These are phyloP conservation scores for Xylaria curta DNA, from an alignment of 495 filamentous ascomycete species.

Conservation along the genomic window DNA sequence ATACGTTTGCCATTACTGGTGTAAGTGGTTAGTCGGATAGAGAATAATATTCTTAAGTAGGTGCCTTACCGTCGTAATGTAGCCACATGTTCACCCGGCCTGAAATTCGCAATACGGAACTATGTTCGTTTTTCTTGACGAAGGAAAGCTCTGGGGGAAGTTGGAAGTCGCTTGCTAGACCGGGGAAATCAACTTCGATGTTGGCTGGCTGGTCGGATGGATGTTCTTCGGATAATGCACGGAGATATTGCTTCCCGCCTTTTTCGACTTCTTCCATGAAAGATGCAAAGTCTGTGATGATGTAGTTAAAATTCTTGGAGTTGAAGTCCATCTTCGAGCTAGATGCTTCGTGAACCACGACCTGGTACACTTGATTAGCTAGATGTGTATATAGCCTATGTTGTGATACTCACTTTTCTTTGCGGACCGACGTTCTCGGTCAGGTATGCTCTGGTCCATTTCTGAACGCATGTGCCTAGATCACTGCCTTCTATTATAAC, in stretches of 20 bases:
- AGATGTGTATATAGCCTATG: neutral
- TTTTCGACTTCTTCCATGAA: constrained; percentile 67
- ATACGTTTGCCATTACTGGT: constrained; percentile 86
- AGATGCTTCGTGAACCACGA: constrained; percentile 72
- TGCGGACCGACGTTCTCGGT: constrained; percentile 66
- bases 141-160: constrained; percentile 68
- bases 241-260: constrained; percentile 75
- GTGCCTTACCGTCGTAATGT: constrained; percentile 77
- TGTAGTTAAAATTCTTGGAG: constrained; percentile 81
- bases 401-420: constrained; percentile 59
- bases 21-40: constrained; percentile 22
- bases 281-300: constrained; percentile 68
- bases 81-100: constrained; percentile 89
- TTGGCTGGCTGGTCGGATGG: constrained; percentile 72
- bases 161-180: constrained; percentile 70
- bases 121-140: constrained; percentile 71
- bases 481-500: constrained; percentile 68
- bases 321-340: constrained; percentile 77
- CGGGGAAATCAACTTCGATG: constrained; percentile 72
- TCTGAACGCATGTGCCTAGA: constrained; percentile 68
- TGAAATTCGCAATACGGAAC: constrained; percentile 79
- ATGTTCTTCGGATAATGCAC: constrained; percentile 71
- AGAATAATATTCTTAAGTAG: constrained; percentile 1
- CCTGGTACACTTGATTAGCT: constrained; percentile 50
- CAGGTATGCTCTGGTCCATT: constrained; percentile 76